phyloP scores from a whole-genome alignment of 108 stramenopile genomes.

The Seminavis robusta region DNA sequence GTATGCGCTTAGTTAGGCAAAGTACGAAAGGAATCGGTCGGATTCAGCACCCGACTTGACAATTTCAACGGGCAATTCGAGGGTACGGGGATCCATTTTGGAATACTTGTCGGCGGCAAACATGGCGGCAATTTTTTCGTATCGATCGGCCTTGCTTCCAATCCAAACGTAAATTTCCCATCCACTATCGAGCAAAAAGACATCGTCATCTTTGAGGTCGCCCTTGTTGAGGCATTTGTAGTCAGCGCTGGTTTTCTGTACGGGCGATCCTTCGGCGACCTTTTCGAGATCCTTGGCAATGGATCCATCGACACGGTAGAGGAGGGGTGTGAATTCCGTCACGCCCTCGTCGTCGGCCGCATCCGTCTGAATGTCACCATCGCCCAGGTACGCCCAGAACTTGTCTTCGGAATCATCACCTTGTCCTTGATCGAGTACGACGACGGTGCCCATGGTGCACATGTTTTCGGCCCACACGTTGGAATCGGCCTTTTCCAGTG shows the following conservation, averaged over 20 bases:
- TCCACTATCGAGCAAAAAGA: constrained; percentile 73
- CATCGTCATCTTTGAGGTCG: constrained; percentile 47
- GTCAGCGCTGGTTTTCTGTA: no score
- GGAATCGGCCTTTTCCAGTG: constrained; percentile 24
- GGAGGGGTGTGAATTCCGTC: constrained; percentile 24
- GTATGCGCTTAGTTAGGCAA: no score
- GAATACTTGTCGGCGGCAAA: constrained; percentile 28
- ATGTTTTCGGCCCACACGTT: constrained; percentile 27
- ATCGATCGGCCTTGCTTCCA: constrained; percentile 54
- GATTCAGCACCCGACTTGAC: constrained; percentile 25
- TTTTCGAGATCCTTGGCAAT: constrained; percentile 32
- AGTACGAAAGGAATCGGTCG: background rate
- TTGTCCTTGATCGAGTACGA: constrained; percentile 33
- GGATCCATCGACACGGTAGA: constrained; percentile 55
- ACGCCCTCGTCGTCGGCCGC: constrained; percentile 31
- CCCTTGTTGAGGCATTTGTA: constrained; percentile 37
- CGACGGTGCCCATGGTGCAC: constrained; percentile 35
- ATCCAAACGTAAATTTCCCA: constrained; percentile 74
- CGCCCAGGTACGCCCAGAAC: constrained; percentile 85
- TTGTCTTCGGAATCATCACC: constrained; percentile 53
- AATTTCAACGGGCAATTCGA: constrained; percentile 30
- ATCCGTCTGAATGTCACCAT: constrained; percentile 41
- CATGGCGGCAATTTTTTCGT: constrained; percentile 74
- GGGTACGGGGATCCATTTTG: constrained; percentile 27
- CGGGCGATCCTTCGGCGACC: constrained; percentile 30